Base-by-base conservation (phyloP, 768 basidiomycete species). In the Macrocybe gigantea region DNA sequence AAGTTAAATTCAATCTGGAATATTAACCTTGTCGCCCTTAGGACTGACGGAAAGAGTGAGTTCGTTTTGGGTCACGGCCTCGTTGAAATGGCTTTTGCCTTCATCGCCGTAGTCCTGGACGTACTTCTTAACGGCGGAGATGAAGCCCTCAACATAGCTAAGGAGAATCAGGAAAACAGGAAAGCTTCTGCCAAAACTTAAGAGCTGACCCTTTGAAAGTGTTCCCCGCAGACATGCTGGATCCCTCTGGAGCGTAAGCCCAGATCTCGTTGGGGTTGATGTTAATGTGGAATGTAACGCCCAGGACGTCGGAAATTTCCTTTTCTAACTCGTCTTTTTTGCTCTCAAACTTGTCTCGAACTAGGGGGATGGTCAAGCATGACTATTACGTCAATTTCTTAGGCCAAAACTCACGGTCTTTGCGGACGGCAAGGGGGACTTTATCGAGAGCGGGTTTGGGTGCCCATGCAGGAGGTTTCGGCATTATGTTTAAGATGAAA, bases 141-240 rank as follows among this genome's bases (percentile, higher is more conserved):
- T 50, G 55, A 72, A 67, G 33, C 68, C 66, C 29, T 68, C 65
- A 42, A 65, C 57, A 47, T 72, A 72, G 9, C 71, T 71, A 14
- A 38, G 30, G 13, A 12, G n/a, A 33, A 22, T 30, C 33, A 32
- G 30, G 2, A 22, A 22, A 22, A 22, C 22, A 4, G 22, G 22
- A 22, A 22, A 22, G 22, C 4, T 22, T 22, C 22, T 22, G 1
- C 22, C 22, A 22, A 22, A 22, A 4, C 22, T 22, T 22, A 4
- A 22, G 39, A 5, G 37, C 52, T 6, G 39, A 65, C 68, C 56
- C 53, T 38, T 56, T 48, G 52, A 68, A 58, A 15, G 53, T 54
- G 1, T 44, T 44, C 8, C 64, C 65, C 34, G 61, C 52, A 9
- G 56, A 63, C n/a, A 56, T 52, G 39, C 37, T 50, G 31, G 53